A percentile compares a stretch with the other conserved stretches of the same genome.
phyloP scores from a whole-genome alignment of 768 basidiomycete species.

The Suillus cothurnatus region DNA sequence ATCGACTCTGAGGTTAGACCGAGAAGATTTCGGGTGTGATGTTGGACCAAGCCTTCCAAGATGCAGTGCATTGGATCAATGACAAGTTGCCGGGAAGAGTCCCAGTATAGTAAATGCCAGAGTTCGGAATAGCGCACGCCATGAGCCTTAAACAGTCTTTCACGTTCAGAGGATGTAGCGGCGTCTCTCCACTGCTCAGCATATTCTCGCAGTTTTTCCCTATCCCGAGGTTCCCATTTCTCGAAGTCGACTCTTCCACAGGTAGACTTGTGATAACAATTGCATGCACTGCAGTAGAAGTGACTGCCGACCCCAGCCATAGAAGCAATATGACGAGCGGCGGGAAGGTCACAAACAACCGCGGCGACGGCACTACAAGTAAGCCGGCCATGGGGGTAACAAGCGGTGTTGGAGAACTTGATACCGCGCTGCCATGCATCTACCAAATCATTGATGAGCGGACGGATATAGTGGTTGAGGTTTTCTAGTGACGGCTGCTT shows the following conservation, averaged over 20 bases:
- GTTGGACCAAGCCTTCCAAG: conserved; percentile 11
- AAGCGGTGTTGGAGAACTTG: conserved; percentile 13
- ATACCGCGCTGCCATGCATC: conserved; percentile 20
- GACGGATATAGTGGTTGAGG: no score
- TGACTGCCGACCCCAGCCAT: conserved; percentile 23
- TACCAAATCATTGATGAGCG: conserved; percentile 14
- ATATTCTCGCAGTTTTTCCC: conserved; percentile 9
- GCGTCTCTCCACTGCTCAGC: conserved; percentile 16
- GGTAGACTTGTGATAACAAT: conserved; percentile 15
- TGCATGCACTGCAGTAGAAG: conserved; percentile 34
- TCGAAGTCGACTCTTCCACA: conserved; percentile 7
- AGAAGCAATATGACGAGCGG: conserved; percentile 25
- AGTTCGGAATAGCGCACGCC: conserved; percentile 35
- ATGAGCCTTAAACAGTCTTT: conserved; percentile 16
- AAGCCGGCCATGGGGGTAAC: conserved; percentile 11
- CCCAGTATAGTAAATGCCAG: conserved; percentile 37
- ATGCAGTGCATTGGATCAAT: conserved; percentile 44
- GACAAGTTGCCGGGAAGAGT: conserved; percentile 28
- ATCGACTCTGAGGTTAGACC: conserved; percentile 6
- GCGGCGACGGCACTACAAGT: conserved; percentile 19
- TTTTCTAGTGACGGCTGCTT: no score
- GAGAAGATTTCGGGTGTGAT: neutral
- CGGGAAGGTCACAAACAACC: conserved; percentile 32
- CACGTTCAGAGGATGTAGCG: neutral
- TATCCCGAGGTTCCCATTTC: conserved; percentile 14